A percentile compares a stretch with the other conserved stretches of the same genome.
Evolutionary conservation across 805 yeast species (phyloP).

Genomic region (Metschnikowia anglica): DNA sequence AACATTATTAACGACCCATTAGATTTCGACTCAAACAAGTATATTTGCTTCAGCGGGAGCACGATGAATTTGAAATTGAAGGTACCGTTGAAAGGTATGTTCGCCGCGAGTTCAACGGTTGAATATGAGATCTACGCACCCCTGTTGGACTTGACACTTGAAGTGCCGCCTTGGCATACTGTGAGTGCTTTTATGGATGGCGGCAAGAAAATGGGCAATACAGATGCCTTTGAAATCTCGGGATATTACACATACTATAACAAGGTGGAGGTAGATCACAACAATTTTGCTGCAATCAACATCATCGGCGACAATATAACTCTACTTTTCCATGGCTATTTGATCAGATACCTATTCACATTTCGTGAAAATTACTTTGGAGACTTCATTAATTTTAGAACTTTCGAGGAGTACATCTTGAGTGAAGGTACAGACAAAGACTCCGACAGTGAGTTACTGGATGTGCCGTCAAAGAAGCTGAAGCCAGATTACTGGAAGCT

Average conservation of each 20-base stretch:
- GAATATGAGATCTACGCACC: conserved; percentile 55
- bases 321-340: conserved; percentile 73
- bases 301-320: conserved; percentile 67
- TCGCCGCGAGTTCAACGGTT: conserved; percentile 51
- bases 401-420: conserved; percentile 74
- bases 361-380: conserved; percentile 91
- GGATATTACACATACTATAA: conserved; percentile 68
- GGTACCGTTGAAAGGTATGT: conserved; percentile 60
- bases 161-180: conserved; percentile 93
- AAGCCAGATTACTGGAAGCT: conserved; percentile 35
- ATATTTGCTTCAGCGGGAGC: conserved; percentile 69
- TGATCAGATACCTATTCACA: conserved; percentile 70
- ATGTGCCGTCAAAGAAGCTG: background rate
- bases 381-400: conserved; percentile 74
- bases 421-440: conserved; percentile 7
- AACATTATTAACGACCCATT: conserved; percentile 88
- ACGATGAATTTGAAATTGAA: conserved; percentile 44
- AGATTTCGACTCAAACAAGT: conserved; percentile 78
- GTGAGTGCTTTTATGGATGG: conserved; percentile 63
- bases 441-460: conserved; percentile 1
- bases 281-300: conserved; percentile 66
- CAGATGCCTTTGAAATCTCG: conserved; percentile 55
- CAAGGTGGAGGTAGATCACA: conserved; percentile 59
- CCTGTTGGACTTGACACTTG: conserved; percentile 57
- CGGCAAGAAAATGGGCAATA: conserved; percentile 62